phyloP scores from a whole-genome alignment of 805 yeast genomes.

The Sugiyamaella floridensis region DNA sequence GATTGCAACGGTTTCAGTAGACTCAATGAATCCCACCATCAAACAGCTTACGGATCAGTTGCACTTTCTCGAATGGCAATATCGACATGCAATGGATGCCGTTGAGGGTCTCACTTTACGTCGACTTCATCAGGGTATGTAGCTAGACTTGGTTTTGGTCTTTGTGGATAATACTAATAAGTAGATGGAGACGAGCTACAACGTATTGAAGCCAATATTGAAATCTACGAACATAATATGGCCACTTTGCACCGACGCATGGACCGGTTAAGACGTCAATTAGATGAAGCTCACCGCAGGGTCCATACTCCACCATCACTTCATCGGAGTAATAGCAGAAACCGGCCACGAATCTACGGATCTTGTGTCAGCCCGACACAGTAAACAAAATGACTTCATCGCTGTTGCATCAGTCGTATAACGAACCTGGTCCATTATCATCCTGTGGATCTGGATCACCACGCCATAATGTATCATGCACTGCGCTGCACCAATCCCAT shows the following conservation, averaged over 20 bases:
- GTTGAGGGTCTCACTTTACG: not conserved
- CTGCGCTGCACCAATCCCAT: no score
- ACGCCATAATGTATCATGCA: no score
- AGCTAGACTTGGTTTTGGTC: not conserved
- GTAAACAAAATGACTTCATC: no score
- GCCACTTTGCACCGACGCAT: not conserved
- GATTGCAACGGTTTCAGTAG: not conserved
- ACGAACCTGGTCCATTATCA: no score
- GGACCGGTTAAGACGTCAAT: not conserved
- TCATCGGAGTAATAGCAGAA: no score
- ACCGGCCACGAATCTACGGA: no score
- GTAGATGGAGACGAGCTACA: not conserved
- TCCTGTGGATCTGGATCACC: no score
- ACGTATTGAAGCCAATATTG: not conserved
- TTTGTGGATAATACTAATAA: not conserved
- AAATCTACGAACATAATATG: not conserved
- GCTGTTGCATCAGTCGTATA: no score
- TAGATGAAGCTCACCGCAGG: not conserved
- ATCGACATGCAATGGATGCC: not conserved
- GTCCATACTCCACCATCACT: no score
- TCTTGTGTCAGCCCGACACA: no score
- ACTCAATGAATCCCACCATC: not conserved
- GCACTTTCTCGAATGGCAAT: not conserved
- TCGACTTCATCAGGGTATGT: not conserved
- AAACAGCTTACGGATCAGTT: not conserved